phyloP scores from a whole-genome alignment of 768 basidiomycete species.

The Crucibulum laeve region DNA sequence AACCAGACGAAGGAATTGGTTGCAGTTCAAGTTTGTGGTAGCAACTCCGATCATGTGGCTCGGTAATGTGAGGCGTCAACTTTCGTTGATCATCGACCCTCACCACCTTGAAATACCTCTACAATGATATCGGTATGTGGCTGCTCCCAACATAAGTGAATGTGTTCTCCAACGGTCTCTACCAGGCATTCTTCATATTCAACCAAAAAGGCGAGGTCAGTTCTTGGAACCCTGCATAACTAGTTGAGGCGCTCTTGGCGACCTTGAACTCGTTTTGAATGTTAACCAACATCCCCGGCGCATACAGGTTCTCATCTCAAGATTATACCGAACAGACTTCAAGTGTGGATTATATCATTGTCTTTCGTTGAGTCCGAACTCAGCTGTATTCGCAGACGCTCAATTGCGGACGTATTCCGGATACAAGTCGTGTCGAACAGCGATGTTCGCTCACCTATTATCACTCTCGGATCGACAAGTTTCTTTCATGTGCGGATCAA shows the following conservation, averaged over 20 bases:
- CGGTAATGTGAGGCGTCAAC: no score
- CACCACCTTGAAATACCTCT: no score
- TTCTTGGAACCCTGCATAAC: slow-evolving; percentile 2
- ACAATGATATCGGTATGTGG: no score
- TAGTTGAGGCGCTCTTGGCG: no score
- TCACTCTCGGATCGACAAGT: slow-evolving; percentile 95
- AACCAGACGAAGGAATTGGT: no score
- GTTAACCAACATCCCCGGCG: slow-evolving; percentile 2
- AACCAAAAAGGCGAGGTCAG: slow-evolving; percentile 98
- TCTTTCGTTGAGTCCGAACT: not conserved
- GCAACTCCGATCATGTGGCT: no score
- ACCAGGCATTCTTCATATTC: slow-evolving; percentile 96
- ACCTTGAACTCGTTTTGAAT: no score
- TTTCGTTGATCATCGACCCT: no score
- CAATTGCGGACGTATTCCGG: slow-evolving; percentile 96
- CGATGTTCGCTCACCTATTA: slow-evolving; percentile 94
- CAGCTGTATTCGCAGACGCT: slow-evolving; percentile 54
- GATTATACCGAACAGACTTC: slow-evolving; percentile 94
- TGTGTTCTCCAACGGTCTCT: no score
- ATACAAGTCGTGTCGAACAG: slow-evolving; percentile 99
- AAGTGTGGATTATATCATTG: slow-evolving; percentile 54
- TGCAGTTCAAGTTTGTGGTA: no score
- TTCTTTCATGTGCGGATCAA: slow-evolving; percentile 98
- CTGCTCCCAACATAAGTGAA: no score
- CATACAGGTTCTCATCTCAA: slow-evolving; percentile 85